phyloP scores from a whole-genome alignment of 1,284 basidiomycete genomes.

The Boletus smithii region DNA sequence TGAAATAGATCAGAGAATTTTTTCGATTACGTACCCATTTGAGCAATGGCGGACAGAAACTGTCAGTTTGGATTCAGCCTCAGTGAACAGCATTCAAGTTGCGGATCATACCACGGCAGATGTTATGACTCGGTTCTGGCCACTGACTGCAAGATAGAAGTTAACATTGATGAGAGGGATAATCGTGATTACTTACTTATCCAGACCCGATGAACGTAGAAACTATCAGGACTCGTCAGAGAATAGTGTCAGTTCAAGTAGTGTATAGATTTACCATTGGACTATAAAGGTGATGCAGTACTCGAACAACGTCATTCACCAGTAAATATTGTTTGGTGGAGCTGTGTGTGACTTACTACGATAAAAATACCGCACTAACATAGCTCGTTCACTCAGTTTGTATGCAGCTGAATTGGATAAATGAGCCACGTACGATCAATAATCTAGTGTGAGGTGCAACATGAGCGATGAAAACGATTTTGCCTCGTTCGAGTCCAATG shows the following conservation, averaged over 20 bases:
- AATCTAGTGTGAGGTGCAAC: background rate
- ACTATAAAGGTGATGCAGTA: conserved; percentile 18
- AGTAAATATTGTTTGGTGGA: background rate
- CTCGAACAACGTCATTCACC: conserved; percentile 9
- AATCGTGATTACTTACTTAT: background rate
- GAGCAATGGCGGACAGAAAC: conserved; percentile 9
- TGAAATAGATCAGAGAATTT: background rate
- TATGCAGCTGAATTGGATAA: background rate
- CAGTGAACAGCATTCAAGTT: background rate
- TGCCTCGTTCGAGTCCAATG: background rate
- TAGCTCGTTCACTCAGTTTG: too few relatives aligned
- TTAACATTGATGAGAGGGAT: background rate
- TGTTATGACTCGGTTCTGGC: conserved; percentile 17
- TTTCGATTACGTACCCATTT: conserved; percentile 14
- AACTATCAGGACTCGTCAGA: conserved; percentile 15
- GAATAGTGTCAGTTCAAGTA: background rate
- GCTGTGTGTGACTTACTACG: conserved; percentile 5
- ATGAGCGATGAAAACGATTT: background rate
- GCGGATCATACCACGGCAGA: conserved; percentile 15
- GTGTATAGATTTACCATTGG: conserved; percentile 10
- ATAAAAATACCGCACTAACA: background rate
- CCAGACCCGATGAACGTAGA: conserved; percentile 29
- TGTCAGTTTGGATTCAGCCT: conserved; percentile 8
- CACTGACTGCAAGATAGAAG: conserved; percentile 18
- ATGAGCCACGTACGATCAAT: background rate